phyloP scores from a whole-genome alignment of 352 stramenopile species.

The Phytopythium litorale region DNA sequence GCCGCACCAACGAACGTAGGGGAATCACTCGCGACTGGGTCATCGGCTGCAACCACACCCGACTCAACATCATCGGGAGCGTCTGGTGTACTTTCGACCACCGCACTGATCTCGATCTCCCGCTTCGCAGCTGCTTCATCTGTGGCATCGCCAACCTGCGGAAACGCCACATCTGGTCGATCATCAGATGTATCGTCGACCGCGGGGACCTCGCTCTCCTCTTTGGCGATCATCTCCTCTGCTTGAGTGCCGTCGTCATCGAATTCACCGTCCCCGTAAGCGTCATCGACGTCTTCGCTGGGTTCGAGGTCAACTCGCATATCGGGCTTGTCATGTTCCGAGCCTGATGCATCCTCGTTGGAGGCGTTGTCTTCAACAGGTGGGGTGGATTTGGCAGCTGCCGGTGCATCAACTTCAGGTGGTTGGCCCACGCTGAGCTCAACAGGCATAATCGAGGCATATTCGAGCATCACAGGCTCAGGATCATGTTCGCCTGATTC shows the following conservation, averaged over 20 bases:
- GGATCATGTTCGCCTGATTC: background rate
- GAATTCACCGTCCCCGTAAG: conserved; percentile 1
- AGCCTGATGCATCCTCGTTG: background rate
- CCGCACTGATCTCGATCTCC: background rate
- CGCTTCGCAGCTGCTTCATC: background rate
- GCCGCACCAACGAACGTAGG: background rate
- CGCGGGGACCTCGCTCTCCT: background rate
- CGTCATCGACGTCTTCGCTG: background rate
- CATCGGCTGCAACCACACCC: background rate
- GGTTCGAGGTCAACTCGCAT: background rate
- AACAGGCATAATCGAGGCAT: background rate
- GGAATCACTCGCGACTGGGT: background rate
- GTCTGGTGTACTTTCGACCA: background rate
- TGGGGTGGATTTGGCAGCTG: background rate
- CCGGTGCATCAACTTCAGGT: background rate
- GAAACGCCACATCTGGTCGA: no score
- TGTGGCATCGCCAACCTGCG: background rate
- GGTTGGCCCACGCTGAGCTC: background rate
- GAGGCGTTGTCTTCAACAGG: background rate
- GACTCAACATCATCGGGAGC: background rate
- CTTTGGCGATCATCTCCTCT: background rate
- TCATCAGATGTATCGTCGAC: background rate
- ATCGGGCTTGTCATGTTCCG: background rate
- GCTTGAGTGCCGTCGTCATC: background rate
- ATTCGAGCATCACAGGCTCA: background rate